Evolutionary conservation across 1,284 basidiomycete genomes (phyloP), one percentile per base, ranked within the genome.

Genomic region (Gymnopus androsaceus): DNA sequence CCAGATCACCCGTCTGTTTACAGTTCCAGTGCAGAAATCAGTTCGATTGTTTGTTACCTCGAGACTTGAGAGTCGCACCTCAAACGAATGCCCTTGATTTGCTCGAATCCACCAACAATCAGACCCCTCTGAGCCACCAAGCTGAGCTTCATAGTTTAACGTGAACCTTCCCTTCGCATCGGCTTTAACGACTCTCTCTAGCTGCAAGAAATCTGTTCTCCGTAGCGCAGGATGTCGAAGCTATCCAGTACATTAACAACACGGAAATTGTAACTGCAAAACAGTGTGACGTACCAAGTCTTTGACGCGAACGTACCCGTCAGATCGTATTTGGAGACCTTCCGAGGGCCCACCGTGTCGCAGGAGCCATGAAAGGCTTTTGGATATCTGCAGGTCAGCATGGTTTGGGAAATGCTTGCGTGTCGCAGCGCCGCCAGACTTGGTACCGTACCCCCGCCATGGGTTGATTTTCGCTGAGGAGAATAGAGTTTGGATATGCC

Each of bases 21-120:
- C n/a, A n/a, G n/a, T n/a, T n/a, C n/a, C n/a, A n/a, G n/a, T n/a
- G n/a, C n/a, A n/a, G n/a, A n/a, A n/a, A n/a, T n/a, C n/a, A n/a
- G n/a, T n/a, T n/a, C n/a, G n/a, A n/a, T n/a, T n/a, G n/a, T n/a
- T n/a, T n/a, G n/a, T n/a, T n/a, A n/a, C n/a, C n/a, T n/a, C n/a
- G n/a, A n/a, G n/a, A n/a, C n/a, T n/a, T n/a, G n/a, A n/a, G n/a
- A n/a, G n/a, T n/a, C 69, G 21, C 59, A 83, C 85, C 69, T 79
- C 74, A 45, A 90, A 70, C 3, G 87, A 85, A 69, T 95, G 93
- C 0, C 91, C 90, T 67, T 92, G 90, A 54, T 88, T 90, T 0
- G 92, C 90, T 25, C 91, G 73, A 62, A 94, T 91, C 81, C 85
- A 92, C 76, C 82, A 84, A 25, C 78, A 69, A n/a, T 76, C 69